Base-by-base conservation (phyloP, 2,329 filamentous ascomycete species). In the Thermothelomyces thermophilus region DNA sequence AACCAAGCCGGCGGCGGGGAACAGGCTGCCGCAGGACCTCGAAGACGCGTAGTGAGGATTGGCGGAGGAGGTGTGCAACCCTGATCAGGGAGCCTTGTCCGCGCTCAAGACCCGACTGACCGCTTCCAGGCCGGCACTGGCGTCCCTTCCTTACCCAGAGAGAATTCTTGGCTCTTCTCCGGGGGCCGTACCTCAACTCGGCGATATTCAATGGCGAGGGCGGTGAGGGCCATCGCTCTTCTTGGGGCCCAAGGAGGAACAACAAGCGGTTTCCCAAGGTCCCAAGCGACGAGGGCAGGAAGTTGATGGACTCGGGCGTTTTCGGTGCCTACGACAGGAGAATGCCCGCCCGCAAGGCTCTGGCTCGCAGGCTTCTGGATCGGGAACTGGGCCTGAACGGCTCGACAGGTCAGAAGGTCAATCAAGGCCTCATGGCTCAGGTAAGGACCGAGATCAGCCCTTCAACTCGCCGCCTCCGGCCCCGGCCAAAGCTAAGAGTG, bases 251-350 rank as follows among this genome's bases (percentile, higher is more conserved):
- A 64, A 68, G 17, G 62, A 63, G 10, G 57, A 76, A 82, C 51
- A 74, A 74, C 2, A 67, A 82, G 54, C 70, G 79, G 39, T 90
- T 90, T 52, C 88, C 90, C n/a, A 86, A 86, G 59, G 82, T 95
- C 0, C 91, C 91, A 0, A 95, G 84, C 60, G 81, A 86, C 10
- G 76, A 81, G 54, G 91, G 93, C 7, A 74, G 68, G 42, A 80
- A 84, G 58, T 71, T 97, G 54, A 95, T 97, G 90, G 74, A 80
- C 34, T 85, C 83, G 26, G 91, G 91, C 1, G 74, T 73, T 2
- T 97, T 96, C 68, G 91, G 91, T 30, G 73, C 74, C 16, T 85
- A 82, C 50, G 76, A 84, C 39, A 68, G 46, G n/a, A 41, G 55
- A 24, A 43, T 55, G 73, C 50, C 71, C 72, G 59, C 72, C 57